Base-by-base conservation (phyloP, 495 filamentous ascomycete genomes). In the Penicillium diatomitis region DNA sequence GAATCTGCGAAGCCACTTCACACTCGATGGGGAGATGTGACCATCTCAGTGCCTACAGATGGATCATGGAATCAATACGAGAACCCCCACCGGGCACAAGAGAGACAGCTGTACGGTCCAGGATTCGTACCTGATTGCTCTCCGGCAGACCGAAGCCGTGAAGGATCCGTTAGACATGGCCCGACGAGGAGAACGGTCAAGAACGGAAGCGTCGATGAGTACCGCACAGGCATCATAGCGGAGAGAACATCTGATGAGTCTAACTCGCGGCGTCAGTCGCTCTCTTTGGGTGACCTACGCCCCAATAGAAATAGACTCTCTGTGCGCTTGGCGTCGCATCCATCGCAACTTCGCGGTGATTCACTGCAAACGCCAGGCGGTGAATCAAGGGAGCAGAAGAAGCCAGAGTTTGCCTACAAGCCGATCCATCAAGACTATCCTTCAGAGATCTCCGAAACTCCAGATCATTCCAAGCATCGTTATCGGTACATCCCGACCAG, bases 21-120 rank as follows among this genome's bases (percentile, higher is more conserved):
- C 47, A 48, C 69, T 39, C 58, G 69, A 36, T 70, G 65, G 66
- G 71, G 70, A 7, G 68, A 73, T 45, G 61, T 65, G 29, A 43
- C 48, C 11, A 70, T 71, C 27, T 62, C 65, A 0, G 65, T 66
- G 6, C 71, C 65, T 3, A 67, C 67, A 30, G 61, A 66, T n/a
- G 68, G 67, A 3, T 65, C 68, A 44, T 73, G 68, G 70, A 69
- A 60, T 12, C 68, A 71, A 48, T 61, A 61, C 44, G 52, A 69
- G 8, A 68, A 65, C 33, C 65, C 65, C n/a, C 60, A 63, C 55
- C 55, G 49, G 9, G 49, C 52, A 6, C 39, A 47, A 32, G 49
- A 52, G 8, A 56, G 47, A 34, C 49, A 50, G 33, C n/a, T 35
- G 1, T 64, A 67, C 10, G 63, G 65, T 10, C 63, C 61, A 0